Conservation (phyloP, 148 eudicot species). For the Arctostaphylos glauca region DNA sequence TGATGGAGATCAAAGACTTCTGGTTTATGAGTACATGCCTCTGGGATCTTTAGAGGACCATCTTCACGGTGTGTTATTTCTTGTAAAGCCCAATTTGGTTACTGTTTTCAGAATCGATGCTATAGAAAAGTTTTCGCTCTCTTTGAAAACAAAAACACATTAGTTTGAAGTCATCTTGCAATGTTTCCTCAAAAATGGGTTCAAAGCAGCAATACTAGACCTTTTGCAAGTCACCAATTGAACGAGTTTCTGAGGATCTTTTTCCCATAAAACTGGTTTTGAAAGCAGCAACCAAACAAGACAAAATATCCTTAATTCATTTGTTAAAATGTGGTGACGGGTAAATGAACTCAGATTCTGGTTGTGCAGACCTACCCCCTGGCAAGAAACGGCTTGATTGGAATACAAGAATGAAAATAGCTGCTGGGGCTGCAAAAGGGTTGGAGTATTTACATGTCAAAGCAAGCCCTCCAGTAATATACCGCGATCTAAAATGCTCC, state of each 20-base stretch:
- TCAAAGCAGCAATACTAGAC: neutral
- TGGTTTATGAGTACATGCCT: conserved; percentile 59
- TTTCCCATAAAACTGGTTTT: neutral
- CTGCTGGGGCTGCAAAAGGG: conserved; percentile 66
- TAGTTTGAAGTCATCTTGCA: neutral
- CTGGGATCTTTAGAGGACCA: conserved; percentile 60
- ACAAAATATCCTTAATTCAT: neutral
- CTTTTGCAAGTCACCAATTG: neutral
- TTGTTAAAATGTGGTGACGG: neutral
- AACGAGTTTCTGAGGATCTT: neutral
- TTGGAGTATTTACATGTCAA: conserved; percentile 56
- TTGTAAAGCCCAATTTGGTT: neutral
- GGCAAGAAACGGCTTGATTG: conserved; percentile 52
- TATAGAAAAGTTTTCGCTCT: neutral
- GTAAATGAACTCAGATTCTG: neutral
- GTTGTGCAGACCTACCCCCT: conserved; percentile 37
- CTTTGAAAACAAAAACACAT: neutral
- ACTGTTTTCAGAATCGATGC: neutral
- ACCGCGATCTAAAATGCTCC: conserved; percentile 63
- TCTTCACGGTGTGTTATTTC: conserved; percentile 42
- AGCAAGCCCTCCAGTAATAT: conserved; percentile 68
- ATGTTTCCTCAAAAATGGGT: neutral
- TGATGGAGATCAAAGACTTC: conserved; percentile 60
- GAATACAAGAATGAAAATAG: conserved; percentile 62
- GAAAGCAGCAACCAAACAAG: neutral